Percentiles rank a stretch among this genome's conserved stretches.
These are phyloP conservation scores for Ophiostoma sp. DNA, from an alignment of 2,329 filamentous ascomycete species.

Conservation along the genomic window DNA sequence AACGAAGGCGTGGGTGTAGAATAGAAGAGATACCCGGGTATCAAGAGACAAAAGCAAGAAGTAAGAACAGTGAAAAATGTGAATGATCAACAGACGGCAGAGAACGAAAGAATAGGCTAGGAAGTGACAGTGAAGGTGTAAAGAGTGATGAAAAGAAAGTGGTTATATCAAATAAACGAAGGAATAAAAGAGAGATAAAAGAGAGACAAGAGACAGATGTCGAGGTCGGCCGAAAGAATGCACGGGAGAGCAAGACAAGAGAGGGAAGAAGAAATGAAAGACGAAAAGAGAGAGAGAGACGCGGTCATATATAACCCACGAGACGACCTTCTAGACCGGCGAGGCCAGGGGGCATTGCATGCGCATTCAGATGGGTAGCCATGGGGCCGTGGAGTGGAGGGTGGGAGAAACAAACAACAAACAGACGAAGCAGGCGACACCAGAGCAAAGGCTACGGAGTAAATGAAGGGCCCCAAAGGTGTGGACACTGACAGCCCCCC, in stretches of 20 bases:
- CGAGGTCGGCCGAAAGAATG: neutral
- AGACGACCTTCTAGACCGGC: neutral
- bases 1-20: neutral
- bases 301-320: neutral
- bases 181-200: neutral
- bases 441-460: neutral
- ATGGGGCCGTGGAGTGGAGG: neutral
- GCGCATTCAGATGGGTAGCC: neutral
- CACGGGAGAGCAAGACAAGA: neutral
- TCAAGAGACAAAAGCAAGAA: conserved; percentile 7
- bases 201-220: neutral
- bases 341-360: neutral
- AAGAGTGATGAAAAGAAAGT: conserved; percentile 4
- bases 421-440: neutral
- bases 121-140: neutral
- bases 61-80: neutral
- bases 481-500: neutral
- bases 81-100: conserved; percentile 9
- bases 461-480: neutral
- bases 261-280: neutral
- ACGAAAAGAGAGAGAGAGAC: neutral
- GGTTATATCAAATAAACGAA: neutral
- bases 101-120: neutral
- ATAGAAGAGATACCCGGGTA: conserved; percentile 7
- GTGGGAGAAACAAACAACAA: conserved; percentile 3